Conservation (phyloP, 495 filamentous ascomycete species). For the Talaromyces borbonicus region DNA sequence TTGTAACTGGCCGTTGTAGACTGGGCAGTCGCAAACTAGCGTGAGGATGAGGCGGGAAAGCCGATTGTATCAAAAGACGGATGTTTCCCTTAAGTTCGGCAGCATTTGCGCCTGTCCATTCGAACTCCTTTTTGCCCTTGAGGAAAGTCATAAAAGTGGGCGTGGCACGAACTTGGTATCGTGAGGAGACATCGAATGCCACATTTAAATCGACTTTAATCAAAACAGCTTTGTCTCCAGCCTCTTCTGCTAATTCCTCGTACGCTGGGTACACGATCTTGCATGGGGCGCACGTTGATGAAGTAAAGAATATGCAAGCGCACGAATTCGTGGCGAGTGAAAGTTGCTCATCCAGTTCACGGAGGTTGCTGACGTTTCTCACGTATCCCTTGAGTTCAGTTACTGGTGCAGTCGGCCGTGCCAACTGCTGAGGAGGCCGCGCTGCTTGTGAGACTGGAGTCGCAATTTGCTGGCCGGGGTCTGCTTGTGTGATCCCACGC, state of each 20-base stretch:
- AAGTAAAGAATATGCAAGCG: constrained; percentile 89
- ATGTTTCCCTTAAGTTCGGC: constrained; percentile 59
- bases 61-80: constrained; percentile 64
- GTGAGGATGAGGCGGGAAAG: constrained; percentile 70
- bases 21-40: constrained; percentile 56
- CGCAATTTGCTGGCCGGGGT: constrained; percentile 24
- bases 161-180: constrained; percentile 63
- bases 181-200: constrained; percentile 53
- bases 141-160: constrained; percentile 90
- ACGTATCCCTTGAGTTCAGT: constrained; percentile 26
- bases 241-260: constrained; percentile 67
- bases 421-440: constrained; percentile 1
- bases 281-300: constrained; percentile 77
- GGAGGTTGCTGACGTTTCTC: constrained; percentile 40
- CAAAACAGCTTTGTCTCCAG: constrained; percentile 56
- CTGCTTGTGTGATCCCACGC: constrained; percentile 49
- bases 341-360: constrained; percentile 52
- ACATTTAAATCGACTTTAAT: constrained; percentile 75
- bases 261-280: constrained; percentile 75
- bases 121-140: constrained; percentile 61
- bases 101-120: constrained; percentile 72
- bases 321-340: constrained; percentile 50
- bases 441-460: constrained; percentile 16
- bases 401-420: constrained; percentile 13
- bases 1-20: constrained; percentile 50